Conservation (phyloP, 1,284 basidiomycete genomes). For the Apiotrichum sp. region DNA sequence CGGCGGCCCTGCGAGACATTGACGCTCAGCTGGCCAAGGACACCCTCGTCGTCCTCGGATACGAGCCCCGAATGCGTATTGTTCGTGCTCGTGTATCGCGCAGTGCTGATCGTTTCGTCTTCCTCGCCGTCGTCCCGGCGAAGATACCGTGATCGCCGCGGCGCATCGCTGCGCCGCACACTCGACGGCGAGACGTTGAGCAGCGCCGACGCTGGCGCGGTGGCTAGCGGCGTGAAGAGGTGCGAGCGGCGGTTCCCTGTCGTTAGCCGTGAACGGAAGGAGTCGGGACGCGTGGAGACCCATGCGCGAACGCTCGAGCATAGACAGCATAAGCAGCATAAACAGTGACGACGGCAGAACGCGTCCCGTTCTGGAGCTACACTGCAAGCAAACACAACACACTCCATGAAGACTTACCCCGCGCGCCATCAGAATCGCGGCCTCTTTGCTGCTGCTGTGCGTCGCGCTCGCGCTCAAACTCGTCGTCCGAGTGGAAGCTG, state of each 20-base stretch:
- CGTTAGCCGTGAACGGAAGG: too few relatives aligned
- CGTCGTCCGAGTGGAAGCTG: conserved; percentile 41
- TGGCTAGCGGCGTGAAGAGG: conserved; percentile 1
- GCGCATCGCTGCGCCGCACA: conserved; percentile 30
- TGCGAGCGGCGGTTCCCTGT: background rate
- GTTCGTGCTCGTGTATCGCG: background rate
- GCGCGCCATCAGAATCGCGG: background rate
- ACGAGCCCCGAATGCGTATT: too few relatives aligned
- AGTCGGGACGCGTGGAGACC: too few relatives aligned
- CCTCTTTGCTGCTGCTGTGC: background rate
- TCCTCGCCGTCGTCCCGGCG: background rate
- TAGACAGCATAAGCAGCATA: too few relatives aligned
- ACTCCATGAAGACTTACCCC: background rate
- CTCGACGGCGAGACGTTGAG: conserved; percentile 31
- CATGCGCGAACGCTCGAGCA: too few relatives aligned
- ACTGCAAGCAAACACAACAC: background rate
- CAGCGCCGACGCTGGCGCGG: conserved; percentile 22
- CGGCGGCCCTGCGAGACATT: conserved; percentile 22
- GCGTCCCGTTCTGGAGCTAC: too few relatives aligned
- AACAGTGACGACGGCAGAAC: too few relatives aligned
- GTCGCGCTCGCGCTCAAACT: background rate
- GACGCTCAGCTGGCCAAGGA: conserved; percentile 23
- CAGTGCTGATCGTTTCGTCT: background rate
- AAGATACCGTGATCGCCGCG: conserved; percentile 25
- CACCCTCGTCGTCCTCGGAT: conserved; percentile 17